Evolutionary conservation across 805 yeast genomes (phyloP).

Genomic region (Saccharomycopsis selenospora): DNA sequence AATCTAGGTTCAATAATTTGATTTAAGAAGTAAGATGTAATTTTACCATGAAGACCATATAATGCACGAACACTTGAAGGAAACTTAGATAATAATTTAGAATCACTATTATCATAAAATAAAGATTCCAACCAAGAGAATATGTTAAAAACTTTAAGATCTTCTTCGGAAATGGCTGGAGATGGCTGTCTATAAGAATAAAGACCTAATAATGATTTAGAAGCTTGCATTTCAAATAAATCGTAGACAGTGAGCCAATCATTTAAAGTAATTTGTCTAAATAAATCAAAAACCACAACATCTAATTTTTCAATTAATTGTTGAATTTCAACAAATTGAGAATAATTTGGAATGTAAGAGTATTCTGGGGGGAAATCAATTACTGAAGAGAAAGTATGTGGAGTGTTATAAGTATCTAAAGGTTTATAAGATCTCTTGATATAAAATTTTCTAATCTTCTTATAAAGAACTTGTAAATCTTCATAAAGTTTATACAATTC

Average conservation of each 20-base stretch:
- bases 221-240: slow-evolving; percentile 60
- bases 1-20: slow-evolving; percentile 61
- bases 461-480: slow-evolving; percentile 40
- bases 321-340: slow-evolving; percentile 40
- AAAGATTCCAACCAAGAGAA: slow-evolving; percentile 63
- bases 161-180: slow-evolving; percentile 40
- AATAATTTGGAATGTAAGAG: slow-evolving; percentile 33
- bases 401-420: slow-evolving; percentile 32
- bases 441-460: slow-evolving; percentile 59
- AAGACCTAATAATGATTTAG: slow-evolving; percentile 47
- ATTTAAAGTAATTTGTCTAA: slow-evolving; percentile 47
- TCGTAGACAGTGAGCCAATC: slow-evolving; percentile 81
- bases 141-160: slow-evolving; percentile 56
- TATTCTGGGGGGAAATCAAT: slow-evolving; percentile 43
- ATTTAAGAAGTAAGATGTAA: slow-evolving; percentile 53
- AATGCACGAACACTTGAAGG: slow-evolving; percentile 66
- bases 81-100: slow-evolving; percentile 39
- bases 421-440: slow-evolving; percentile 69
- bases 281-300: slow-evolving; percentile 48
- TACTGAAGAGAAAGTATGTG: slow-evolving; percentile 36
- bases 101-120: slow-evolving; percentile 36
- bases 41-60: slow-evolving; percentile 57
- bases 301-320: slow-evolving; percentile 60
- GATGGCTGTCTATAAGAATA: slow-evolving; percentile 42
- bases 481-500: slow-evolving; percentile 28